These are phyloP conservation scores for Phytopythium montanum DNA, from an alignment of 352 stramenopile genomes.

Conservation along the genomic window DNA sequence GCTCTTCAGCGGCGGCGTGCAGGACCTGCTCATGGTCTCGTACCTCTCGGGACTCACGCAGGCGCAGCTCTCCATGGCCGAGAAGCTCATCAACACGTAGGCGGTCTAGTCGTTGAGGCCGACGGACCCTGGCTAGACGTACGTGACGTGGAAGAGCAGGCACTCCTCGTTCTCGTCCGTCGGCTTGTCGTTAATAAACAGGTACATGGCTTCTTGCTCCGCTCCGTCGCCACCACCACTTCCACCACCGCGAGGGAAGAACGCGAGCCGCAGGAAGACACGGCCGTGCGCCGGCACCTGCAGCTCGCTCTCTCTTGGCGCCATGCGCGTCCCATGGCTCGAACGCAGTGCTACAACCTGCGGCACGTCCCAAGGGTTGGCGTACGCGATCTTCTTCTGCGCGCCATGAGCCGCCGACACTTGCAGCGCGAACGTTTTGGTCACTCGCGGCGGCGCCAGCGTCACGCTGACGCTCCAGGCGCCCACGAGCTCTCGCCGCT, in stretches of 20 bases:
- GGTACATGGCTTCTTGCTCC: conserved; percentile 54
- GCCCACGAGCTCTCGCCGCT: conserved; percentile 87
- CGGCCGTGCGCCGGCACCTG: conserved; percentile 43
- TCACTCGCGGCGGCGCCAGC: conserved; percentile 73
- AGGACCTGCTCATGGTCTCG: conserved; percentile 98
- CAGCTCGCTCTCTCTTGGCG: conserved; percentile 66
- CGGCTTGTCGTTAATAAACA: conserved; percentile 92
- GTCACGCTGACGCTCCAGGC: conserved; percentile 87
- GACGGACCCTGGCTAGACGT: conserved; percentile 24
- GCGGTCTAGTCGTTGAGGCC: neutral
- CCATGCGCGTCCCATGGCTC: conserved; percentile 66
- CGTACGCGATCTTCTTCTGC: conserved; percentile 93
- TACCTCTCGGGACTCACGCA: conserved; percentile 97
- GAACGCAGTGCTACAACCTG: conserved; percentile 84
- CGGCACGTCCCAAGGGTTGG: conserved; percentile 89
- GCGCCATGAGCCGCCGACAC: conserved; percentile 50
- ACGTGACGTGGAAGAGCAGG: conserved; percentile 84
- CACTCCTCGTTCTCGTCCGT: conserved; percentile 93
- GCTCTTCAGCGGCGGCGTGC: conserved; percentile 95
- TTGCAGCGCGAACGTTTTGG: conserved; percentile 90
- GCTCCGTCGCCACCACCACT: neutral
- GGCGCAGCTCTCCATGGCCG: conserved; percentile 96
- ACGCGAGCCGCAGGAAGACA: conserved; percentile 53
- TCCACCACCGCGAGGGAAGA: conserved; percentile 18
- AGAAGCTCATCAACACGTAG: conserved; percentile 96